Base-by-base conservation (phyloP, 345 rosid species). In the Eucalyptus marginata region DNA sequence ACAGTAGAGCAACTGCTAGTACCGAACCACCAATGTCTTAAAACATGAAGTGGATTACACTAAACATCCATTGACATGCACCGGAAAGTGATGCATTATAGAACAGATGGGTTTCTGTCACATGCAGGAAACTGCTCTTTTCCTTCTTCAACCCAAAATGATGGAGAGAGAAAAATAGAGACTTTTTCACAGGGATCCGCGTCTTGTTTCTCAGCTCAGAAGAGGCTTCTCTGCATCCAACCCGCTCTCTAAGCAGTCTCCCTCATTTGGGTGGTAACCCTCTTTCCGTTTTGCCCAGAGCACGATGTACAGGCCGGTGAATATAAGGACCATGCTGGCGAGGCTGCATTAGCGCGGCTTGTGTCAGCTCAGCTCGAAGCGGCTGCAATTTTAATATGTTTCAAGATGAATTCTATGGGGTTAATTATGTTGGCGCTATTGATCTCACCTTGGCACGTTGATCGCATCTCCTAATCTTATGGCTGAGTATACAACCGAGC, bases 201-300 rank as follows among this genome's bases (percentile, higher is more conserved):
- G 27, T 68, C 31, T 86, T 56, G 84, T 86, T n/a, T 85, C 43
- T 90, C 88, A 97, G 90, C 94, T 92, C 88, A 98, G 89, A 36
- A 97, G 97, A 93, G 97, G 98, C 93, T 93, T 94, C 96, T 90
- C 91, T 59, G 91, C 59, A 83, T 94, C 94, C 86, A 80, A 92
- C 94, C 94, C 94, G 88, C 96, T 89, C 88, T 90, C 94, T 44
- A 91, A 87, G 89, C 84, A 40, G 24, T 76, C 51, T 52, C 91
- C 92, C 3, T 31, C 89, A 43, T 87, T 62, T 9, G 88, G 81
- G 90, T 87, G 47, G 44, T 51, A 91, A 15, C 87, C 90, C 93
- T 96, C 99, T 94, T 96, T 98, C 71, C 96, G 94, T 93, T 98
- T 98, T 7, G 98, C 97, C 99, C 99, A 98, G 16, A 98, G 92